phyloP scores from a whole-genome alignment of 1,139 yeast genomes.

The Hemisphaericaspora xylanilytica region DNA sequence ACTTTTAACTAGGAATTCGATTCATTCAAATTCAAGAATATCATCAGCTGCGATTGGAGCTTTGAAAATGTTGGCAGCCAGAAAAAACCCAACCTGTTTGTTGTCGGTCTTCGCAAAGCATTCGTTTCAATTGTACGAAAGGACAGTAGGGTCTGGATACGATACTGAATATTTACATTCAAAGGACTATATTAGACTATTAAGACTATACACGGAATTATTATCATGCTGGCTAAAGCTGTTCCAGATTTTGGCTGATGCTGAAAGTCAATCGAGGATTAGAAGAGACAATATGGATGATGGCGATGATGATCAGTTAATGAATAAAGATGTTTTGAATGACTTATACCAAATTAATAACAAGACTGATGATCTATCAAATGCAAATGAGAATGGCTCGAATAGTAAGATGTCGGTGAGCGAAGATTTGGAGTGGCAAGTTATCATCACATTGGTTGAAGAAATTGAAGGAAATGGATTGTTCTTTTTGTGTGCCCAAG shows the following conservation, averaged over 20 bases:
- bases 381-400: conserved; percentile 18
- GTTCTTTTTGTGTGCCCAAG: conserved; percentile 88
- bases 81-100: conserved; percentile 64
- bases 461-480: conserved; percentile 96
- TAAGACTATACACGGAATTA: conserved; percentile 74
- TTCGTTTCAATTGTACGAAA: conserved; percentile 79
- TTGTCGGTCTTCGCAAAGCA: conserved; percentile 75
- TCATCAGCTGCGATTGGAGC: conserved; percentile 63
- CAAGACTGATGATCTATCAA: conserved; percentile 33
- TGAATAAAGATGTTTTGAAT: conserved; percentile 42
- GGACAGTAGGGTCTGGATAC: conserved; percentile 36
- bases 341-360: conserved; percentile 46
- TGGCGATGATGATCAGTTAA: conserved; percentile 31
- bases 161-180: conserved; percentile 57
- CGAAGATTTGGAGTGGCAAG: conserved; percentile 76
- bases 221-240: conserved; percentile 78
- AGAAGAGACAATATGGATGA: conserved; percentile 26
- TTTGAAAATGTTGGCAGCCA: conserved; percentile 62
- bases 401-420: conserved; percentile 36
- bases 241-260: conserved; percentile 33
- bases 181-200: conserved; percentile 53
- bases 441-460: conserved; percentile 78
- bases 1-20: conserved; percentile 69
- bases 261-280: conserved; percentile 17
- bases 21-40: conserved; percentile 62